Conservation (phyloP, 208 protist genomes). For the Wallacemonas collosoma region DNA sequence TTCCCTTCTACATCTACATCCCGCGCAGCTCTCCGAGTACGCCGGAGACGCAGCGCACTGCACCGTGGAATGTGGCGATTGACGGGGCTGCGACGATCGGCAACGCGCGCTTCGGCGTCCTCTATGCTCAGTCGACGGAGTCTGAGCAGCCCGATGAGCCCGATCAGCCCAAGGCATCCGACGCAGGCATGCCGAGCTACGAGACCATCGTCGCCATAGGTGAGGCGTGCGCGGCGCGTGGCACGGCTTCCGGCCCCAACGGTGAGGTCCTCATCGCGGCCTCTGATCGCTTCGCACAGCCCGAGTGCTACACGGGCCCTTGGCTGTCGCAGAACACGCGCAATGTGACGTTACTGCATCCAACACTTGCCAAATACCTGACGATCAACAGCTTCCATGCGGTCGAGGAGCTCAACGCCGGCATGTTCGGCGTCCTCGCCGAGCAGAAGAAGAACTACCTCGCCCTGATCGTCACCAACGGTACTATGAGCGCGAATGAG, state of each 20-base stretch:
- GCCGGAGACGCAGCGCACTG: constrained; percentile 29
- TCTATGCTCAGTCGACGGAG: constrained; percentile 36
- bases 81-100: constrained; percentile 64
- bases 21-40: constrained; percentile 31
- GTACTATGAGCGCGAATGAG: constrained; percentile 39
- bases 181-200: constrained; percentile 48
- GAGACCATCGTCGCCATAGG: constrained; percentile 44
- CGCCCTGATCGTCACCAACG: constrained; percentile 62
- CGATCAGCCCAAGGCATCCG: constrained; percentile 22
- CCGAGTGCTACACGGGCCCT: constrained; percentile 63
- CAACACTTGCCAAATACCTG: constrained; percentile 50
- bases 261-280: constrained; percentile 66
- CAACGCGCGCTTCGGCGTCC: constrained; percentile 70
- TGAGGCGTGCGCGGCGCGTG: constrained; percentile 37
- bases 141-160: constrained; percentile 4
- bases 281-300: constrained; percentile 62
- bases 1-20: constrained; percentile 77
- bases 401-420: constrained; percentile 59
- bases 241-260: constrained; percentile 44
- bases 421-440: constrained; percentile 48
- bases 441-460: constrained; percentile 60
- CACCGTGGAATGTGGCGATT: constrained; percentile 55
- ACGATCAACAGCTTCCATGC: constrained; percentile 66
- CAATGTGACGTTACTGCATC: constrained; percentile 28
- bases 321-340: constrained; percentile 48